Conservation (phyloP, 2,329 filamentous ascomycete genomes). For the Fusarium camptoceras region DNA sequence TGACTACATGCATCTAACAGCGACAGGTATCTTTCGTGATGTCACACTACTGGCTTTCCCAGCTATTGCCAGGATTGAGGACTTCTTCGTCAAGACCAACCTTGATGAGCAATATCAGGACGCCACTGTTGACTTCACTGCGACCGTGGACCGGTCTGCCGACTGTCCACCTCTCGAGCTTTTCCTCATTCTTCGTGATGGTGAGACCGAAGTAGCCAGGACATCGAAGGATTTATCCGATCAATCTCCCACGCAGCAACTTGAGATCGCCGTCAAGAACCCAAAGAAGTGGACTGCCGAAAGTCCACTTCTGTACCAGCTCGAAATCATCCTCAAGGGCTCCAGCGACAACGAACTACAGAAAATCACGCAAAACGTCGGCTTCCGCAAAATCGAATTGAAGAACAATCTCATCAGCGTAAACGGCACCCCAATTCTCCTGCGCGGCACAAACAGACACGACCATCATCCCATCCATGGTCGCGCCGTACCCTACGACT, state of each 20-base stretch:
- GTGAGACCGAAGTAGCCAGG: not conserved
- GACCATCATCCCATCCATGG: constrained; percentile 13
- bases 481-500: constrained; percentile 12
- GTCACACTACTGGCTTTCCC: constrained; percentile 8
- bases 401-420: not conserved
- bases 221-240: not conserved
- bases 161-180: accelerated
- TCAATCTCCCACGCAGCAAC: accelerated
- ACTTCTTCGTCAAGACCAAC: constrained; percentile 11
- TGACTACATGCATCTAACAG: accelerated
- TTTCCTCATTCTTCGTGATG: not conserved
- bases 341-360: not conserved
- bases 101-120: not conserved
- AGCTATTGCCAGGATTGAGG: not conserved
- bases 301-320: constrained; percentile 1
- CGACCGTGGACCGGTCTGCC: accelerated
- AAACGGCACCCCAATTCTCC: constrained; percentile 1
- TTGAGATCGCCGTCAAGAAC: not conserved
- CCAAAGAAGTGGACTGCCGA: constrained; percentile 19
- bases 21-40: constrained; percentile 9
- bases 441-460: constrained; percentile 15
- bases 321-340: not conserved
- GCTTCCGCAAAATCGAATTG: constrained; percentile 14
- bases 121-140: not conserved
- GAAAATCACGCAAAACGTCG: not conserved